Base-by-base conservation (phyloP, 1,284 basidiomycete species). In the Ceratobasidium sp. region DNA sequence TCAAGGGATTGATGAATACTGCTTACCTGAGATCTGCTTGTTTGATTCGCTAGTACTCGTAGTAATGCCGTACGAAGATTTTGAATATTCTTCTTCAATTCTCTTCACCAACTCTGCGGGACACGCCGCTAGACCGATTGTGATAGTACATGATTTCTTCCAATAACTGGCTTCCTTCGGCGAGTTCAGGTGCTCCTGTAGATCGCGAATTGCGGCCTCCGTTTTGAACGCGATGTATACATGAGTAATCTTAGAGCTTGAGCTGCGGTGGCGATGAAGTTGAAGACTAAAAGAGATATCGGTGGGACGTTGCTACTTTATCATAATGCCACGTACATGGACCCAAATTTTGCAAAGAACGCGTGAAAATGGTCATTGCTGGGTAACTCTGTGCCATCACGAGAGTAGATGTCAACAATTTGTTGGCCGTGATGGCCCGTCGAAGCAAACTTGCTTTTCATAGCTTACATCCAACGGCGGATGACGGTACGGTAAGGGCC, bases 301-400 rank as follows among this genome's bases (percentile, higher is more conserved):
- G 28, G 68, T 7, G 20, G 4, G 10, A 4, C 23, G 53, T n/a
- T 10, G 23, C 10, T 55, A n/a, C 49, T 12, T 23, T 55, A n/a
- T 7, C n/a, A 23, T n/a, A 9, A 10, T 55, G 53, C 20, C 15
- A 42, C 49, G 20, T 75, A 75, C 72, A 75, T 66, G 20, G 46
- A 33, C 3, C 72, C 72, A 55, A 75, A 75, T 33, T 61, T 63
- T 12, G 72, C 64, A 33, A 75, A 75, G 49, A 75, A 75, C 0
- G 72, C 61, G 12, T 63, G 28, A 55, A 75, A 75, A 28, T 75
- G 60, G n/a, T 61, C 60, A 7, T 49, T 33, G 33, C 44, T 42
- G 20, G 72, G 72, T n/a, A 64, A 33, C 33, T 20, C 42, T 5
- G 42, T 26, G 18, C 28, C 5, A 23, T 23, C 33, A 12, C 49